A percentile compares a stretch with the other conserved stretches of the same genome.
phyloP scores from a whole-genome alignment of 192 early-diverging fungal genomes.

The Podila epicladia region DNA sequence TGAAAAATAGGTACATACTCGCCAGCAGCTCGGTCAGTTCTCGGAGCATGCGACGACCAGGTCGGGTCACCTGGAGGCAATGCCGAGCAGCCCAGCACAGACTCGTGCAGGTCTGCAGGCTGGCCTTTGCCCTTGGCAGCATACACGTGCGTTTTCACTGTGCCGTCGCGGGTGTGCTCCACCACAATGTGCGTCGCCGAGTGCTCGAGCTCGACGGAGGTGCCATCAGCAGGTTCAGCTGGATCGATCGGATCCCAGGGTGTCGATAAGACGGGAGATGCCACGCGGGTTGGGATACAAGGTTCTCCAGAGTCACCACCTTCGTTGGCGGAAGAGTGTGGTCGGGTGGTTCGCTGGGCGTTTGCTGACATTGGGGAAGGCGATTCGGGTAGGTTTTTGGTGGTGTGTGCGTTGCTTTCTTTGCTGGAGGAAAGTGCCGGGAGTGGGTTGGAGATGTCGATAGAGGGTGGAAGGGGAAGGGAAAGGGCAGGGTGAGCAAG shows the following conservation, averaged over 20 bases:
- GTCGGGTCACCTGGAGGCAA: background rate
- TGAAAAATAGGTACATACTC: background rate
- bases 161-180: slow-evolving; percentile 25
- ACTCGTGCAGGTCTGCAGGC: slow-evolving; percentile 16
- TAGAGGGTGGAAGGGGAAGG: too few relatives aligned
- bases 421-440: too few relatives aligned
- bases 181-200: slow-evolving; percentile 39
- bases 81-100: background rate
- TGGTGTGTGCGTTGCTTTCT: too few relatives aligned
- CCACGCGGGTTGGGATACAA: background rate
- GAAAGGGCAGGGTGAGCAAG: too few relatives aligned
- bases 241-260: background rate
- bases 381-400: too few relatives aligned
- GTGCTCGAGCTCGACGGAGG: background rate
- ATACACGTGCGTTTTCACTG: slow-evolving; percentile 40
- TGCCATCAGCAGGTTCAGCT: background rate
- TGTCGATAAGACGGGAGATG: background rate
- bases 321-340: too few relatives aligned
- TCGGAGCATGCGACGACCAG: background rate
- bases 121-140: slow-evolving; percentile 33
- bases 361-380: too few relatives aligned
- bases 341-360: too few relatives aligned
- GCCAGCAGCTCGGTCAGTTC: background rate
- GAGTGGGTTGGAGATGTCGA: too few relatives aligned
- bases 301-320: too few relatives aligned